Evolutionary conservation across 495 filamentous ascomycete species (phyloP), one percentile per base, ranked within the genome.

Genomic region (Aspergillus haitiensis): DNA sequence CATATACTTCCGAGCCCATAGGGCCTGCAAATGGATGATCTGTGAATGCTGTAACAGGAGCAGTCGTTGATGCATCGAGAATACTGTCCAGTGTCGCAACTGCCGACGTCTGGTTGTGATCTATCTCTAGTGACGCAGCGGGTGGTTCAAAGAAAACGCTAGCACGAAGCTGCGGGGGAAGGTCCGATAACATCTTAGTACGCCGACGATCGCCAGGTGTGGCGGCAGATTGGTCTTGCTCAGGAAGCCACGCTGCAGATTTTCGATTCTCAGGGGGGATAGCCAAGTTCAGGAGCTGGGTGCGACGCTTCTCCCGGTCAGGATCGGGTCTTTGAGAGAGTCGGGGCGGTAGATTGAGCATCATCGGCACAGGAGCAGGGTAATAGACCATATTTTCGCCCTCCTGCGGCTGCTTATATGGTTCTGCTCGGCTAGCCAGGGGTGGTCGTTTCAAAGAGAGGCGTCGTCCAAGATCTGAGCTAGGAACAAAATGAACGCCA

Each of bases 21-120:
- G 84, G 83, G 12, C 92, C 93, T 33, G 87, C 89, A 59, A 89
- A 90, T 9, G 89, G 88, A 71, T 98, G 94, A 67, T 98, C 92
- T 0, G 91, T 97, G 66, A 97, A 98, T 51, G 94, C 94, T 45
- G 81, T 91, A 45, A 96, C 91, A n/a, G 94, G 94, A 2, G 95
- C 94, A 59, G 81, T 82, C 3, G 92, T 90, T 5, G 94, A 96
- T n/a, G 94, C 94, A 72, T 97, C 91, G 9, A 98, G 81, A 46
- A 98, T 94, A 66, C 86, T 94, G 56, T 98, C 94, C 8, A 98
- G 79, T 0, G 93, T 97, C 36, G 84, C 88, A 62, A 92, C 91
- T 13, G 93, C 91, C 48, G 93, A 96, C 11, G 88, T 84, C 40
- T 86, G 84, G 69, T 88, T 91, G 31, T 93, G 73, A 60, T 92